Evolutionary conservation across 495 filamentous ascomycete genomes (phyloP).

Genomic region (Xylaria palmicola): DNA sequence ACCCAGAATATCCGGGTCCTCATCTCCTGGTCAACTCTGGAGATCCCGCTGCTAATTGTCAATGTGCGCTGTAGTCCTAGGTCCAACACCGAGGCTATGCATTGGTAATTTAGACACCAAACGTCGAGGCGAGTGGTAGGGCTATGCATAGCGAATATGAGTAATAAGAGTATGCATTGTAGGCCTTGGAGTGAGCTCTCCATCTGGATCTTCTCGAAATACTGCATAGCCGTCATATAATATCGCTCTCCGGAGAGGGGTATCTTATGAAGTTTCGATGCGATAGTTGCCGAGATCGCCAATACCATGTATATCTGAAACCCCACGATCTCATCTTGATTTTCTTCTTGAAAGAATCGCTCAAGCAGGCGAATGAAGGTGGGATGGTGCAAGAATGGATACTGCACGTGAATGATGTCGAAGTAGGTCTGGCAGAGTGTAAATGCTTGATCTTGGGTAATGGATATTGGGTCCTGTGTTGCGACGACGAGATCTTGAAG

Average conservation of each 20-base stretch:
- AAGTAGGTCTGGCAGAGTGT: conserved; percentile 45
- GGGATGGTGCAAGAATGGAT: conserved; percentile 45
- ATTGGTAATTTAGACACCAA: conserved; percentile 52
- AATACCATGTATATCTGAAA: conserved; percentile 51
- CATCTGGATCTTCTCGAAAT: conserved; percentile 36
- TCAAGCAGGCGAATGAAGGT: conserved; percentile 38
- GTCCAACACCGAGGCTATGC: conserved; percentile 46
- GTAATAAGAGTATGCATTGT: conserved; percentile 44
- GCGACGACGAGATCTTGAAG: conserved; percentile 32
- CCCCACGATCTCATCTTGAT: conserved; percentile 20
- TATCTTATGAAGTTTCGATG: conserved; percentile 40
- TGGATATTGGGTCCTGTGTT: conserved; percentile 36
- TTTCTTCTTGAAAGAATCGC: conserved; percentile 29
- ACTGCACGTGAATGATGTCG: conserved; percentile 39
- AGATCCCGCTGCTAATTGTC: conserved; percentile 35
- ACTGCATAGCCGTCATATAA: conserved; percentile 44
- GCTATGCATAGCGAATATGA: conserved; percentile 49
- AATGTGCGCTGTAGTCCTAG: conserved; percentile 47
- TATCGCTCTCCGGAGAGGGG: conserved; percentile 46
- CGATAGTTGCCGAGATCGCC: conserved; percentile 43
- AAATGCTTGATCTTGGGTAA: conserved; percentile 34
- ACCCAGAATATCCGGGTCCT: conserved; percentile 51
- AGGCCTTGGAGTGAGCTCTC: conserved; percentile 42
- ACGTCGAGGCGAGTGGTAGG: conserved; percentile 45
- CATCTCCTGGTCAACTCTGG: conserved; percentile 47